These are phyloP conservation scores for Thermochaetoides dissita DNA, from an alignment of 2,329 filamentous ascomycete genomes.

Conservation along the genomic window DNA sequence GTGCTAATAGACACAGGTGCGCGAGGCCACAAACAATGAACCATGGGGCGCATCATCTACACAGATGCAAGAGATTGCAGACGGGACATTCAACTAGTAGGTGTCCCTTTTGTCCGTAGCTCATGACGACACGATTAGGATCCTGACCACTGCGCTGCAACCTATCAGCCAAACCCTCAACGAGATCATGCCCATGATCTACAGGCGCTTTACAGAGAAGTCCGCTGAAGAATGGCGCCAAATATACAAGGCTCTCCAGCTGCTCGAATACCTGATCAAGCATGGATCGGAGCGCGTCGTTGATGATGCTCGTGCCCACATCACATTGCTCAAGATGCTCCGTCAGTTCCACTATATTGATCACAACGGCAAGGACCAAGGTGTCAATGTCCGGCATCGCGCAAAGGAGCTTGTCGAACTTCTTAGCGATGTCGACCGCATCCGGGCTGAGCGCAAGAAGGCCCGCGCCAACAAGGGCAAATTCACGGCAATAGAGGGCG, in stretches of 20 bases:
- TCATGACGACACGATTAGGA: too few relatives aligned
- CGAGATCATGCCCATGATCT: conserved; percentile 99
- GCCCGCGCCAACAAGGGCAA: conserved; percentile 81
- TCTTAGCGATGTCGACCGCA: conserved; percentile 81
- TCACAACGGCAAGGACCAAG: conserved; percentile 93
- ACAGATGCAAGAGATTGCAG: conserved; percentile 95
- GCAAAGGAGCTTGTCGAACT: conserved; percentile 92
- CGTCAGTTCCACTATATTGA: conserved; percentile 97
- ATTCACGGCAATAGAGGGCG: conserved; percentile 87
- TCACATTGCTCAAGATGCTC: conserved; percentile 94
- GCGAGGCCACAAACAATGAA: conserved; percentile 98
- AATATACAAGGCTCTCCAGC: conserved; percentile 95
- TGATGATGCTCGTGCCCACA: conserved; percentile 87
- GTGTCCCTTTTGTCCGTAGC: conserved; percentile 20
- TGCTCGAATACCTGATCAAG: conserved; percentile 91
- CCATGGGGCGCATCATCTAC: conserved; percentile 82
- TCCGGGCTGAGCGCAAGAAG: conserved; percentile 75
- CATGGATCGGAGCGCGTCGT: conserved; percentile 96
- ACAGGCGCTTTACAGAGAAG: conserved; percentile 97
- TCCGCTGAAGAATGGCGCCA: conserved; percentile 96
- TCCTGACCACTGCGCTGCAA: conserved; percentile 5
- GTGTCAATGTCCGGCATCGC: conserved; percentile 90
- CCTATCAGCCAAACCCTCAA: conserved; percentile 72
- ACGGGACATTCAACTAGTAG: conserved; percentile 95
- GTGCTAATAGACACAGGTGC: conserved; percentile 43